Evolutionary conservation across 768 basidiomycete genomes (phyloP).

Genomic region (Arthromyces matolae): DNA sequence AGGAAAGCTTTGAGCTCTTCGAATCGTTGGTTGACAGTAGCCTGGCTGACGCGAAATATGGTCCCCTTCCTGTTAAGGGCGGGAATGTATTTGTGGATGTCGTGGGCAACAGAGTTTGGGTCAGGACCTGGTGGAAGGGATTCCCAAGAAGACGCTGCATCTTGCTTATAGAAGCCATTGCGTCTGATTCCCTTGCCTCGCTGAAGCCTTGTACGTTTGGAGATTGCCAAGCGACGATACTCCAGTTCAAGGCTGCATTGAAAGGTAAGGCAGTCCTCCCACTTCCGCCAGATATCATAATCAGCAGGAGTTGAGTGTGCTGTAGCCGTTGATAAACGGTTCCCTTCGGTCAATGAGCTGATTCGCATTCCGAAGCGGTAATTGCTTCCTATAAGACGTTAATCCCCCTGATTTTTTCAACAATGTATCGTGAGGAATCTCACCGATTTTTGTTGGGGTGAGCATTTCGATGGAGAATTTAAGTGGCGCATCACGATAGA

Average conservation of each 20-base stretch:
- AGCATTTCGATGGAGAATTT: slow-evolving; percentile 60
- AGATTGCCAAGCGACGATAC: slow-evolving; percentile 58
- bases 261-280: slow-evolving; percentile 81
- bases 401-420: too few species aligned
- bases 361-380: slow-evolving; percentile 64
- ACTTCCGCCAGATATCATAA: slow-evolving; percentile 75
- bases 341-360: slow-evolving; percentile 36
- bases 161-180: slow-evolving; percentile 64
- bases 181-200: slow-evolving; percentile 78
- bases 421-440: too few species aligned
- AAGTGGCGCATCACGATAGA: slow-evolving; percentile 55
- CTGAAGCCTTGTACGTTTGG: slow-evolving; percentile 62
- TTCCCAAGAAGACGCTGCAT: slow-evolving; percentile 79
- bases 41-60: slow-evolving; percentile 67
- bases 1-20: slow-evolving; percentile 59
- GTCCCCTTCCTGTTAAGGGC: slow-evolving; percentile 67
- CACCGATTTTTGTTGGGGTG: slow-evolving; percentile 56
- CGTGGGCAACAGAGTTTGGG: slow-evolving; percentile 65
- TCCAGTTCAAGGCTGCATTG: slow-evolving; percentile 67
- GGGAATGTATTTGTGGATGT: slow-evolving; percentile 66
- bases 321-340: slow-evolving; percentile 34
- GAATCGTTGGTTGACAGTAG: slow-evolving; percentile 60
- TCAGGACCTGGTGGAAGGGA: slow-evolving; percentile 83
- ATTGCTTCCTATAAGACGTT: slow-evolving; percentile 47
- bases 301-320: slow-evolving; percentile 31